Base-by-base conservation (phyloP, 805 yeast species). In the Yamadazyma sp. region DNA sequence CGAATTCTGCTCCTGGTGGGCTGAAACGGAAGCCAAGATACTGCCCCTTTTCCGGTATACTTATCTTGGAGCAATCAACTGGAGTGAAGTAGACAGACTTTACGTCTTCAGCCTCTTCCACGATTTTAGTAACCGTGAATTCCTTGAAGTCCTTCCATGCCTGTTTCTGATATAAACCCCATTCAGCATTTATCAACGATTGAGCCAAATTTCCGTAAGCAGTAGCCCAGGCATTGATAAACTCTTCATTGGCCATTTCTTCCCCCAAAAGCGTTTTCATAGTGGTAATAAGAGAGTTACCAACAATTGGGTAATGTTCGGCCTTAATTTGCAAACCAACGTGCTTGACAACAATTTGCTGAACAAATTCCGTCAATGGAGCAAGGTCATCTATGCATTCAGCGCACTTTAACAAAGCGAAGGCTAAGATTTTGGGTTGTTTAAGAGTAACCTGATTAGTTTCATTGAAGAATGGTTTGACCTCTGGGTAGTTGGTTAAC, bases 221-320 rank as follows among this genome's bases (percentile, higher is more conserved):
- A 28, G 63, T 70, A 16, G 68, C 63, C 86, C 88, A 83, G 8
- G 87, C 86, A 17, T 62, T 69, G 30, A 80, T 47, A 37, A 83
- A 75, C 28, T 70, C 78, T 3, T 65, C 70, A 13, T 78, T 77
- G n/a, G 85, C 85, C n/a, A 66, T 70, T 16, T 59, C 63, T 28
- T 62, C 70, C 4, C 85, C 86, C 23, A 82, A 60, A 27, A 78
- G 67, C 38, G 71, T 70, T 27, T 57, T 54, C 57, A 84, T 68
- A 10, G 87, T 77, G 18, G 61, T 60, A 21, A 82, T 53, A n/a
- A 84, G 57, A 42, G 71, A 68, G 20, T 57, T 53, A 19, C 88
- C 90, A 21, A 82, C 88, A 46, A 78, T 67, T 15, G 79, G 77
- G 49, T 82, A 82, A 41, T 82, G 87, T 39, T 77, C 83, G 3